Evolutionary conservation across 73 alveolate species (phyloP), one percentile per base, ranked within the genome.

Genomic region (Stentor coeruleus): DNA sequence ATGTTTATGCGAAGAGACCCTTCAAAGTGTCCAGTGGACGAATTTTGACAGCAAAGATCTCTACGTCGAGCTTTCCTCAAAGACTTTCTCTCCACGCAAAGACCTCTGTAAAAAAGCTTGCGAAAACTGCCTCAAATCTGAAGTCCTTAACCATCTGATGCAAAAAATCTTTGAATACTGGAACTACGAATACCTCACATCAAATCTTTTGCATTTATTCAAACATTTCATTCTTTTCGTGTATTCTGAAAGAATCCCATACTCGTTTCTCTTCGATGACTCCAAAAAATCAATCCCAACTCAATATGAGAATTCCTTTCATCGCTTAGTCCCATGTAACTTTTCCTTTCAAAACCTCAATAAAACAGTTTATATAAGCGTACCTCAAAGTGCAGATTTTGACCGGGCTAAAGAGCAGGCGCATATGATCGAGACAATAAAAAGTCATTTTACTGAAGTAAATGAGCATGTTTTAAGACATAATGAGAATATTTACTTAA

Each of bases 321-420:
- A 66, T 33, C 79, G 79, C 1, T 40, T 66, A 1, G 79, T 66
- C 2, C 79, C 79, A 66, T 20, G 36, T 15, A 66, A 28, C 40
- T 2, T 66, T 33, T 26, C n/a, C 1, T 66, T 66, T 2, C 20
- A 66, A 33, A 28, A 37, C 20, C 36, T 20, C 36, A 20, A 31
- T 2, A 66, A 66, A 33, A 66, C 79, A 66, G 79, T 66, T 33
- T 66, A 66, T 33, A 2, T 66, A 1, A 66, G 79, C 41, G 79
- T 66, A 1, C 79, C 79, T 1, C 79, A 66, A 66, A 28, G 49
- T 1, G 26, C 79, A 15, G 79, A 66, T 15, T 66, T 20, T 66
- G 37, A 66, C 41, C n/a, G 37, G 33, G 2, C 36, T 26, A 20
- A 11, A 0, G 79, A 66, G 79, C 79, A 66, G 33, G 79, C 36